phyloP scores from a whole-genome alignment of 1,139 yeast species.

The Geotrichum siamense region DNA sequence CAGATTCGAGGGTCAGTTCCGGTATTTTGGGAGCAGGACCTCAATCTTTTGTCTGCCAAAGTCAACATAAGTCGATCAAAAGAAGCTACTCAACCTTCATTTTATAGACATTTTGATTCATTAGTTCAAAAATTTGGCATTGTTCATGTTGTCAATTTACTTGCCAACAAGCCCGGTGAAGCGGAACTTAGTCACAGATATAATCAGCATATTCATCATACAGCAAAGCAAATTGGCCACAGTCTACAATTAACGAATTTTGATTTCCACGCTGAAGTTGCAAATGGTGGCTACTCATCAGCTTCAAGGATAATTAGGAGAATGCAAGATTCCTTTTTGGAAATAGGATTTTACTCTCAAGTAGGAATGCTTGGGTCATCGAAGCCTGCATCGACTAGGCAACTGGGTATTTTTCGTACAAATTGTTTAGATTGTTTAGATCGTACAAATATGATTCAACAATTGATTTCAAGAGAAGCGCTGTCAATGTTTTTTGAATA shows the following conservation, averaged over 20 bases:
- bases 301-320: constrained; percentile 65
- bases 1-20: constrained; percentile 95
- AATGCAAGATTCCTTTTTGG: constrained; percentile 57
- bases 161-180: constrained; percentile 75
- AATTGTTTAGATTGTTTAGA: constrained; percentile 95
- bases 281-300: constrained; percentile 78
- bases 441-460: constrained; percentile 88
- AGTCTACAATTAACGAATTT: constrained; percentile 56
- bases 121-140: constrained; percentile 73
- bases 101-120: constrained; percentile 68
- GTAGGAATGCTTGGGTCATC: not conserved
- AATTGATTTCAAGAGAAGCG: constrained; percentile 63
- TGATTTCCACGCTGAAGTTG: constrained; percentile 90
- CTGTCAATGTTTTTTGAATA: constrained; percentile 59
- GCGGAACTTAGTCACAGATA: constrained; percentile 65
- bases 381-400: constrained; percentile 44
- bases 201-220: constrained; percentile 44
- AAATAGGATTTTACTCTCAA: constrained; percentile 71
- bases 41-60: constrained; percentile 67
- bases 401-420: constrained; percentile 82
- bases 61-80: constrained; percentile 78
- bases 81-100: constrained; percentile 90
- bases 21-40: constrained; percentile 96
- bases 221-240: constrained; percentile 40
- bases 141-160: constrained; percentile 74